Evolutionary conservation across 148 eudicot genomes (phyloP).

Genomic region (Dianthus caryophyllus): DNA sequence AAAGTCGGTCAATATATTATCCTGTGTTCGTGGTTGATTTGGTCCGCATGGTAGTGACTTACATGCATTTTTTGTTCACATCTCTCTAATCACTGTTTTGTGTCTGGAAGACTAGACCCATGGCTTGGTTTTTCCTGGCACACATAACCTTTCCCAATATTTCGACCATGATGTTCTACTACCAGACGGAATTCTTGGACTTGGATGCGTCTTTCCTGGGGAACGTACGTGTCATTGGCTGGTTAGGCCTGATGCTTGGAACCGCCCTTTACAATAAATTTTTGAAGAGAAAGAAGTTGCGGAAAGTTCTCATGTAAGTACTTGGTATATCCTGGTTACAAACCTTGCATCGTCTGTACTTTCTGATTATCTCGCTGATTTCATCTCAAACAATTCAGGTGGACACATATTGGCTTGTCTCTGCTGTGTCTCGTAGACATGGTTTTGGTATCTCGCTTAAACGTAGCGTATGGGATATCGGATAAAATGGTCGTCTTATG

Average conservation of each 20-base stretch:
- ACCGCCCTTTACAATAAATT: slow-evolving; percentile 71
- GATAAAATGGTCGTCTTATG: slow-evolving; percentile 71
- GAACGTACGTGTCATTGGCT: slow-evolving; percentile 79
- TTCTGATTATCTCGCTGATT: slow-evolving; percentile 5
- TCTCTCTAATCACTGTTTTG: slow-evolving; percentile 26
- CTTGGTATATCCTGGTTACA: not conserved
- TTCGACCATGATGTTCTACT: slow-evolving; percentile 88
- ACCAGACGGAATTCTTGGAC: slow-evolving; percentile 75
- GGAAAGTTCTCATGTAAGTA: slow-evolving; percentile 74
- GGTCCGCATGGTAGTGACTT: slow-evolving; percentile 3
- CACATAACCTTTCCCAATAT: slow-evolving; percentile 77
- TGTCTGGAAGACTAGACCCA: slow-evolving; percentile 70
- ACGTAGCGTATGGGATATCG: slow-evolving; percentile 60
- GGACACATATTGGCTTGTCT: slow-evolving; percentile 67
- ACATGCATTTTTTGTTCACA: not conserved
- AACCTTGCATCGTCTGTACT: not conserved
- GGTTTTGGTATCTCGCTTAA: slow-evolving; percentile 63
- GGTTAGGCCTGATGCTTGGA: slow-evolving; percentile 96
- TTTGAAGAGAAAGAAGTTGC: slow-evolving; percentile 66
- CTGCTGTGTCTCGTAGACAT: slow-evolving; percentile 55
- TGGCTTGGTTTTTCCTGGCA: slow-evolving; percentile 96
- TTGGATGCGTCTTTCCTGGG: slow-evolving; percentile 90
- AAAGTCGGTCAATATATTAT: not conserved
- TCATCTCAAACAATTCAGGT: slow-evolving; percentile 43
- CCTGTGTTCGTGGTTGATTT: not conserved